phyloP scores from a whole-genome alignment of 257 asterid species.

The Paulownia fortunei region DNA sequence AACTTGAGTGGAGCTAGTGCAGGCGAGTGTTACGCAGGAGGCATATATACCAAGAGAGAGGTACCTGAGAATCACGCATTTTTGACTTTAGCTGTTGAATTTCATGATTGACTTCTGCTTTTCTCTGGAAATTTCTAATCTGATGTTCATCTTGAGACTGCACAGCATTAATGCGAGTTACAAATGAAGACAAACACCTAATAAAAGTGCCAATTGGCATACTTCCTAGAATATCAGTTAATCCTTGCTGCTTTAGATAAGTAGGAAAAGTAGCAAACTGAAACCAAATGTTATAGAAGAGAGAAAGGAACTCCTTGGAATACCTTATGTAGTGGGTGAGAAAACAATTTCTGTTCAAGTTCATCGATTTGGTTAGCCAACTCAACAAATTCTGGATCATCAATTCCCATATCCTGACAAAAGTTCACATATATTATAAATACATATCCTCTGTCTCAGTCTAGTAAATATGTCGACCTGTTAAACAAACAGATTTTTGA shows the following conservation, averaged over 20 bases:
- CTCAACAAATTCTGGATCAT: slow-evolving; percentile 81
- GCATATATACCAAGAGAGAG: slow-evolving; percentile 10
- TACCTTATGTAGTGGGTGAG: slow-evolving; percentile 91
- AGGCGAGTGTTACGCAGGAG: slow-evolving; percentile 13
- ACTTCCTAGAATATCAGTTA: not conserved
- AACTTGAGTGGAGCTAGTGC: slow-evolving; percentile 17
- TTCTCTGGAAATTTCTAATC: slow-evolving; percentile 79
- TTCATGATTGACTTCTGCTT: slow-evolving; percentile 96
- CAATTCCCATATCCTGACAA: slow-evolving; percentile 88
- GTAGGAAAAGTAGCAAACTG: slow-evolving; percentile 16
- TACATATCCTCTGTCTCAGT: not conserved
- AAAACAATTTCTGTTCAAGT: slow-evolving; percentile 74
- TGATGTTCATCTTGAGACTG: slow-evolving; percentile 92
- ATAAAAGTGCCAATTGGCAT: slow-evolving; percentile 12
- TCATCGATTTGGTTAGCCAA: slow-evolving; percentile 77
- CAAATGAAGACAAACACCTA: not conserved
- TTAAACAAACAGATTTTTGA: not conserved
- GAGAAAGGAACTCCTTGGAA: slow-evolving; percentile 15
- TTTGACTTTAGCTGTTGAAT: slow-evolving; percentile 90
- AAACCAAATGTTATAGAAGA: slow-evolving; percentile 22
- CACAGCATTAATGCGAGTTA: slow-evolving; percentile 27
- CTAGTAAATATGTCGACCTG: slow-evolving; percentile 9
- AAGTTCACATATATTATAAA: slow-evolving; percentile 12
- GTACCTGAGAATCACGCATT: slow-evolving; percentile 98
- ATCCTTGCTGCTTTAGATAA: slow-evolving; percentile 1